Conservation (phyloP, 306 rosid genomes). For the Lathyrus sativus region DNA sequence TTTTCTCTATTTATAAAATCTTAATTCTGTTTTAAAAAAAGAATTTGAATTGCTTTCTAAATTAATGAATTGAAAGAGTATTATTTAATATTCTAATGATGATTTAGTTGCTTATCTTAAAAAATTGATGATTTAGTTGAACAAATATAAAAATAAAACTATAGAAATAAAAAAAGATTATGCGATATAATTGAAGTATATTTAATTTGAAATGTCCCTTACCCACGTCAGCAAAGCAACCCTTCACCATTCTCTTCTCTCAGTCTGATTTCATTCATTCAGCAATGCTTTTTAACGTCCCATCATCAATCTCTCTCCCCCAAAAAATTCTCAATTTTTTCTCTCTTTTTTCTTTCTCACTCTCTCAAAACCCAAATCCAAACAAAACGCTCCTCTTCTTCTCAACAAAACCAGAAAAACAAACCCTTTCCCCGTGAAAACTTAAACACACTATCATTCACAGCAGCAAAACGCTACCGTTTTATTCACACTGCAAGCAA, state of each 20-base stretch:
- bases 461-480: background rate
- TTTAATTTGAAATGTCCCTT: background rate
- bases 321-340: background rate
- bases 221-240: slow-evolving; percentile 29
- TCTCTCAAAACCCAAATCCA: slow-evolving; percentile 28
- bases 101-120: no score
- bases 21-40: no score
- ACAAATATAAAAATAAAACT: background rate
- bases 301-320: slow-evolving; percentile 51
- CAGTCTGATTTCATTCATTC: slow-evolving; percentile 53
- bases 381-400: slow-evolving; percentile 27
- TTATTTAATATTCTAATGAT: no score
- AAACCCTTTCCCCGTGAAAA: slow-evolving; percentile 38
- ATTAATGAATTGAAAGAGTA: no score
- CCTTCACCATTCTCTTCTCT: slow-evolving; percentile 21
- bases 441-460: background rate
- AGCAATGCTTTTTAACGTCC: slow-evolving; percentile 72
- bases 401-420: slow-evolving; percentile 30
- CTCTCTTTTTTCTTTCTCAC: background rate
- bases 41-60: no score
- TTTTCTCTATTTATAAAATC: no score
- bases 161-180: background rate
- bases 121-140: background rate
- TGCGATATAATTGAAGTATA: background rate
- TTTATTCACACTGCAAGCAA: background rate